phyloP scores from a whole-genome alignment of 106 monocot species.

The Acorus gramineus region DNA sequence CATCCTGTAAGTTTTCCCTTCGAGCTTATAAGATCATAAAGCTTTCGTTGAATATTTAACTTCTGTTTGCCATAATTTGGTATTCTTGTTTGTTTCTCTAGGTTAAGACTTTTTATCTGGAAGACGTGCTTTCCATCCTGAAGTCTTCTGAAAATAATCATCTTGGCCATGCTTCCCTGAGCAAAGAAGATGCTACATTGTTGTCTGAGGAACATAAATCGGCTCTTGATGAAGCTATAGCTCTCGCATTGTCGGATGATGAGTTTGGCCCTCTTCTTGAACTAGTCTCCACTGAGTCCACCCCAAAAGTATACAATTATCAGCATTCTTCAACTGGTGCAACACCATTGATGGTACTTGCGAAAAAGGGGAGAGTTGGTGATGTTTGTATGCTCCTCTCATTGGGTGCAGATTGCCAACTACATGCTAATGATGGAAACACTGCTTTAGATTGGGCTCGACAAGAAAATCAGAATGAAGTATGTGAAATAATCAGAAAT shows the following conservation, averaged over 20 bases:
- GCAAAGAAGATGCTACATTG: conserved; percentile 23
- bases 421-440: conserved; percentile 62
- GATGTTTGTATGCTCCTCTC: conserved; percentile 90
- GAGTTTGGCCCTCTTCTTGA: conserved; percentile 82
- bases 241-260: conserved; percentile 64
- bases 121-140: conserved; percentile 83
- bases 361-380: conserved; percentile 61
- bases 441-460: conserved; percentile 74
- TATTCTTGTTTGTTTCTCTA: conserved; percentile 13
- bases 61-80: neutral
- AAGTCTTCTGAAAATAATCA: conserved; percentile 44
- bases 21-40: neutral
- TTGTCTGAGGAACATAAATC: conserved; percentile 58
- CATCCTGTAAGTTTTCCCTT: conserved; percentile 52
- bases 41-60: neutral
- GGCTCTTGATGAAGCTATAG: conserved; percentile 70
- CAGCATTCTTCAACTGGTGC: conserved; percentile 78
- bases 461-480: conserved; percentile 47
- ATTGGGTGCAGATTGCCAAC: conserved; percentile 55
- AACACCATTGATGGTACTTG: conserved; percentile 81
- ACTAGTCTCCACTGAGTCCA: conserved; percentile 40
- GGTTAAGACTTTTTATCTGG: conserved; percentile 90
- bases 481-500: conserved; percentile 56
- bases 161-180: conserved; percentile 20
- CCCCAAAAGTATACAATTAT: conserved; percentile 41